These are phyloP conservation scores for Celoporthe dispersa DNA, from an alignment of 2,329 filamentous ascomycete genomes.

Conservation along the genomic window DNA sequence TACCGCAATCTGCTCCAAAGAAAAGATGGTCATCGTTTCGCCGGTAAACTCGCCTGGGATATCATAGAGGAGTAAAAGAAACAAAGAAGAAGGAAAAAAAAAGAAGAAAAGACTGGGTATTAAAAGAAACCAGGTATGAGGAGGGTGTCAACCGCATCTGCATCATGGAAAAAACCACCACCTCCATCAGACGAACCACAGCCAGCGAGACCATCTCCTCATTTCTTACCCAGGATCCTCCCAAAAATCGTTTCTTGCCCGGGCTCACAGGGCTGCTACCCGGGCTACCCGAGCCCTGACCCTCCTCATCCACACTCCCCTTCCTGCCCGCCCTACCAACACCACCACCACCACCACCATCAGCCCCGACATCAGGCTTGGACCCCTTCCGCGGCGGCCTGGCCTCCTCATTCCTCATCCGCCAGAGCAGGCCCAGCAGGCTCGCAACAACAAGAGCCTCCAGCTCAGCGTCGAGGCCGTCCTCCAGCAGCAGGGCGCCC, in stretches of 20 bases:
- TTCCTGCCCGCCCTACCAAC: neutral
- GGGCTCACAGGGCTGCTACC: slow-evolving; percentile 1
- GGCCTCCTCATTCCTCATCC: slow-evolving; percentile 15
- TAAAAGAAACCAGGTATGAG: too few relatives aligned
- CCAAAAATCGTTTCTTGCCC: slow-evolving; percentile 20
- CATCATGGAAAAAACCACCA: too few relatives aligned
- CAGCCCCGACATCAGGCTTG: slow-evolving; percentile 2
- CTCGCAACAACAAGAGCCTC: slow-evolving; percentile 28
- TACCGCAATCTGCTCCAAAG: neutral
- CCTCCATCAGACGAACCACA: too few relatives aligned
- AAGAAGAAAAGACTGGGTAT: neutral
- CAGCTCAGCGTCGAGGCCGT: slow-evolving; percentile 19
- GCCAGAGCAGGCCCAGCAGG: slow-evolving; percentile 27
- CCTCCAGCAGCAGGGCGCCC: slow-evolving; percentile 25
- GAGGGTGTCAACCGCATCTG: too few relatives aligned
- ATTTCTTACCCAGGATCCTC: slow-evolving; percentile 29
- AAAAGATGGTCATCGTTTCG: neutral
- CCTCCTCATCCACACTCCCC: slow-evolving; percentile 14
- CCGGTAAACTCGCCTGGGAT: neutral
- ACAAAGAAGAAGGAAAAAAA: too few relatives aligned
- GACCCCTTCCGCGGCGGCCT: slow-evolving; percentile 24
- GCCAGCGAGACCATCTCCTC: neutral
- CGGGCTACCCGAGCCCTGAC: neutral
- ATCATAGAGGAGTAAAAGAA: neutral
- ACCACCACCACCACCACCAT: neutral